These are phyloP conservation scores for Diutina rugosa DNA, from an alignment of 1,139 yeast species.

Conservation along the genomic window DNA sequence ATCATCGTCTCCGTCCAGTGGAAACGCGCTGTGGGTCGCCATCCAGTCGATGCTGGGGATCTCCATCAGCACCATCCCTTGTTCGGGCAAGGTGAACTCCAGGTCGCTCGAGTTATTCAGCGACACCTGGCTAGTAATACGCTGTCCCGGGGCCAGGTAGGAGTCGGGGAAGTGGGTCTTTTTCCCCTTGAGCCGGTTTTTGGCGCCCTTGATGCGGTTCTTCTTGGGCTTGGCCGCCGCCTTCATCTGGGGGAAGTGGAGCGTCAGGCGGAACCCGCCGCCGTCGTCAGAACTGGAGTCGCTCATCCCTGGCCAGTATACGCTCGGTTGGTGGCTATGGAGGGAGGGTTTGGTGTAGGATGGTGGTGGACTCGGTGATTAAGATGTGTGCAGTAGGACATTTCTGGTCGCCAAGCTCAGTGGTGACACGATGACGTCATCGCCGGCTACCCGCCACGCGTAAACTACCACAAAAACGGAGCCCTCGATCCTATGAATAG, in stretches of 20 bases:
- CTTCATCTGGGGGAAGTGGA: background rate
- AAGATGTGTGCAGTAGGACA: background rate
- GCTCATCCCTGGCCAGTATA: background rate
- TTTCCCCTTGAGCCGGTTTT: background rate
- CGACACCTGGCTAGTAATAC: background rate
- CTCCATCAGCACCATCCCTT: background rate
- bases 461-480: background rate
- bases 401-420: background rate
- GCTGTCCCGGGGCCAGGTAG: background rate
- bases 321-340: background rate
- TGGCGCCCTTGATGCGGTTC: background rate
- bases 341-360: background rate
- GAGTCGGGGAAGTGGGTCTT: background rate
- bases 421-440: background rate
- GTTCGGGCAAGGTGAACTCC: background rate
- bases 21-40: background rate
- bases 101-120: background rate
- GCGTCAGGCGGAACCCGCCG: background rate
- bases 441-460: background rate
- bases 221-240: background rate
- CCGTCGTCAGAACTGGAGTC: background rate
- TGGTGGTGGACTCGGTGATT: background rate
- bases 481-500: no score
- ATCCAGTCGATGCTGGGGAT: background rate
- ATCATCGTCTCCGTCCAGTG: background rate